phyloP scores from a whole-genome alignment of 352 stramenopile genomes.

The Hyphochytrium catenoides region DNA sequence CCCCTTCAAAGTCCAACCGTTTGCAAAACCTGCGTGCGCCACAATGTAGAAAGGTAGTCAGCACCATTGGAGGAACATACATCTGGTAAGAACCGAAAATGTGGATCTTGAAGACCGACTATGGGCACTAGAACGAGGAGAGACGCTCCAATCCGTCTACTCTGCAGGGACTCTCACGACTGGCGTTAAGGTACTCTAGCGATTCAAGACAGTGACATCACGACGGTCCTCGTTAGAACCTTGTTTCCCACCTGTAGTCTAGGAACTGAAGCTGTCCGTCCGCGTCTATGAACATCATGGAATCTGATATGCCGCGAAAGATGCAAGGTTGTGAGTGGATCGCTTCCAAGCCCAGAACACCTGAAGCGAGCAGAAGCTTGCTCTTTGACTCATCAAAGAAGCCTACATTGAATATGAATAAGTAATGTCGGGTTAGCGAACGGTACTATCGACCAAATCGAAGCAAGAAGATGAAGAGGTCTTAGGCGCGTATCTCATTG shows the following conservation, averaged over 20 bases:
- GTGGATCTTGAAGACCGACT: background rate
- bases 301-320: constrained; percentile 53
- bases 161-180: background rate
- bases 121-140: no score
- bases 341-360: constrained; percentile 62
- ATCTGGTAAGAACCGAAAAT: background rate
- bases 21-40: constrained; percentile 4
- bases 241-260: constrained; percentile 32
- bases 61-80: background rate
- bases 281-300: constrained; percentile 52
- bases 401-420: constrained; percentile 26
- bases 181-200: background rate
- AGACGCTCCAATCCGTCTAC: no score
- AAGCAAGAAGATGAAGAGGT: no score
- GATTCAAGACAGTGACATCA: background rate
- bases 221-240: background rate
- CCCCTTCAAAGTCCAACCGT: constrained; percentile 21
- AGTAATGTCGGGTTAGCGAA: no score
- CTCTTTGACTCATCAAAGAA: constrained; percentile 29
- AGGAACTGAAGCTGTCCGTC: constrained; percentile 52
- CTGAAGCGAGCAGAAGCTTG: constrained; percentile 35
- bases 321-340: constrained; percentile 44
- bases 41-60: background rate
- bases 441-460: no score
- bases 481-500: no score